phyloP scores from a whole-genome alignment of 352 stramenopile genomes.

The Phytopythium aichiense region DNA sequence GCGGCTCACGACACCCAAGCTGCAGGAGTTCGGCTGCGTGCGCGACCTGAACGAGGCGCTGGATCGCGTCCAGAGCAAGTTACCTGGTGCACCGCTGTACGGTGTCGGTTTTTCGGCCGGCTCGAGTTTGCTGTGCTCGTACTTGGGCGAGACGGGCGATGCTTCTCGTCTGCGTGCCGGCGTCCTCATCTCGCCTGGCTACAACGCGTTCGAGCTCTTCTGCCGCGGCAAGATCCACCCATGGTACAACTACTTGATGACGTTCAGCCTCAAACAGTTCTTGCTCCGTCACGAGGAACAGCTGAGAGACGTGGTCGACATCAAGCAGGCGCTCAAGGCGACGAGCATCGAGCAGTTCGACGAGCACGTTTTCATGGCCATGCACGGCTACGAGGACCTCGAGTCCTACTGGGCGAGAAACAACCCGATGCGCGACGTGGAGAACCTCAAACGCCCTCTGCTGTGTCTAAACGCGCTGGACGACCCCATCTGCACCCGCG shows the following conservation, averaged over 20 bases:
- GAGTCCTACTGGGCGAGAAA: conserved; percentile 69
- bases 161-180: conserved; percentile 46
- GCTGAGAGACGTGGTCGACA: conserved; percentile 42
- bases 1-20: conserved; percentile 50
- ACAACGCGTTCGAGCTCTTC: conserved; percentile 76
- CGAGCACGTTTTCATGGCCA: conserved; percentile 73
- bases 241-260: conserved; percentile 81
- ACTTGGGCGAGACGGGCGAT: conserved; percentile 58
- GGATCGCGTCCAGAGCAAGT: conserved; percentile 36
- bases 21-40: conserved; percentile 72
- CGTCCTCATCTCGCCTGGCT: conserved; percentile 72
- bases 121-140: conserved; percentile 64
- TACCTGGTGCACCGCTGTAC: conserved; percentile 45
- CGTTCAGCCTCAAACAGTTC: conserved; percentile 65
- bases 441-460: conserved; percentile 50
- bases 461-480: conserved; percentile 77
- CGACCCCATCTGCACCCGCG: conserved; percentile 71
- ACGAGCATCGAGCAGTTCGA: conserved; percentile 69
- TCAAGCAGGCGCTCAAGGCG: conserved; percentile 37
- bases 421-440: conserved; percentile 66
- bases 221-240: conserved; percentile 56
- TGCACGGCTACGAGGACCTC: conserved; percentile 66
- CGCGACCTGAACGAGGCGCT: conserved; percentile 57
- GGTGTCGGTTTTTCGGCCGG: conserved; percentile 75
- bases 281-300: conserved; percentile 43